Percentiles rank a stretch among this genome's conserved stretches.
phyloP scores from a whole-genome alignment of 176 grass and related monocot genomes.

The Secale cereale region DNA sequence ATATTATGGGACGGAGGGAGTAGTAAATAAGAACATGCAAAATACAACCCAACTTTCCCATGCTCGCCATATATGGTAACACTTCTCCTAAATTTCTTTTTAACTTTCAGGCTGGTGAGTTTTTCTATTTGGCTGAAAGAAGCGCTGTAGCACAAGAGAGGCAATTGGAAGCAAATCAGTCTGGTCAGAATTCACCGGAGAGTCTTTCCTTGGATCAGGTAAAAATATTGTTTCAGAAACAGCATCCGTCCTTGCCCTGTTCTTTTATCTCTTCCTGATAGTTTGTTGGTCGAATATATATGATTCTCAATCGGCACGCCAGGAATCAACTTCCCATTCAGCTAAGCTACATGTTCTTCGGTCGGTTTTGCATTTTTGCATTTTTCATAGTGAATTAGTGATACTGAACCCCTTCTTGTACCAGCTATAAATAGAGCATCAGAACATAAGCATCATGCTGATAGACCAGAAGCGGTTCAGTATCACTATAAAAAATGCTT shows the following conservation, averaged over 20 bases:
- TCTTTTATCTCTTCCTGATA: conserved; percentile 9
- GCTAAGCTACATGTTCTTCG: no score
- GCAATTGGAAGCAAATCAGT: conserved; percentile 59
- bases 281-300: conserved; percentile 30
- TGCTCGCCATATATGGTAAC: neutral
- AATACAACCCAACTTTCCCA: neutral
- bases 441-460: no score
- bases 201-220: conserved; percentile 85
- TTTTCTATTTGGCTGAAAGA: conserved; percentile 78
- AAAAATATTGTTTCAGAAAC: conserved; percentile 8
- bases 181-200: conserved; percentile 58
- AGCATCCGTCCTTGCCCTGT: neutral
- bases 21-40: neutral
- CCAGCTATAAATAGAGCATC: no score
- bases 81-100: conserved; percentile 25
- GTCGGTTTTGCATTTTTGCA: no score
- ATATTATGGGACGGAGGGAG: no score
- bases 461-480: no score
- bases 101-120: conserved; percentile 63
- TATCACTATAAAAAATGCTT: no score
- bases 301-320: neutral
- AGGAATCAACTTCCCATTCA: no score
- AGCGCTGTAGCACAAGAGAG: conserved; percentile 73
- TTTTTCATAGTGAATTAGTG: no score
- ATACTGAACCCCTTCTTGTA: no score